Conservation (phyloP, 257 asterid species). For the Fraxinus excelsior region DNA sequence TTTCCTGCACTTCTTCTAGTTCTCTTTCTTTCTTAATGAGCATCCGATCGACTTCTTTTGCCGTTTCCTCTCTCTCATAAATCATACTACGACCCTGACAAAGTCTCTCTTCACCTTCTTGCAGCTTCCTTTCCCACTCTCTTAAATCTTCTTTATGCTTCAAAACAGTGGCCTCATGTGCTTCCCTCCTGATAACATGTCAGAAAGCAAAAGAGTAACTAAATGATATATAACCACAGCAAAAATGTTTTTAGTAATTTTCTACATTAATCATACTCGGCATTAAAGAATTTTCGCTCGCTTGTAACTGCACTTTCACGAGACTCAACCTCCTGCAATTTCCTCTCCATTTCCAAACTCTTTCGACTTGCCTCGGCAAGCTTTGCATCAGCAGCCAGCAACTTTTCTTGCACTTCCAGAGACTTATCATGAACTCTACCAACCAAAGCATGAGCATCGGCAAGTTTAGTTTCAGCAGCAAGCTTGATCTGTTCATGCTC, state of each 20-base stretch:
- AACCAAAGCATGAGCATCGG: constrained; percentile 64
- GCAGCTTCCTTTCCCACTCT: constrained; percentile 81
- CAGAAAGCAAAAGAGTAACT: neutral
- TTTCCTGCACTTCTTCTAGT: constrained; percentile 58
- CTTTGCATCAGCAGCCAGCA: constrained; percentile 75
- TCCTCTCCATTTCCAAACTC: constrained; percentile 76
- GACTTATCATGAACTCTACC: constrained; percentile 67
- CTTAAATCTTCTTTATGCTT: constrained; percentile 67
- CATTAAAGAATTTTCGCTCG: constrained; percentile 67
- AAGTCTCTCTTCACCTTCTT: constrained; percentile 82
- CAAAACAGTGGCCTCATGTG: constrained; percentile 57
- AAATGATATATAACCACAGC: neutral
- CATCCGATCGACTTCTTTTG: constrained; percentile 44
- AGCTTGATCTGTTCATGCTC: constrained; percentile 62
- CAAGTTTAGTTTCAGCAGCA: constrained; percentile 59
- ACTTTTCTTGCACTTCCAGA: constrained; percentile 63
- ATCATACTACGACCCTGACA: constrained; percentile 62
- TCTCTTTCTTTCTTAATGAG: constrained; percentile 58
- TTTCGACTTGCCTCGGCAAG: constrained; percentile 82
- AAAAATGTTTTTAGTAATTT: neutral
- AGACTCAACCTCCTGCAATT: constrained; percentile 69
- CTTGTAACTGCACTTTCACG: constrained; percentile 72
- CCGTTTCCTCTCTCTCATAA: constrained; percentile 79
- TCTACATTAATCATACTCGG: constrained; percentile 60
- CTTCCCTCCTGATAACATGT: constrained; percentile 59